Base-by-base conservation (phyloP, 2,329 filamentous ascomycete species). In the Bertia moriformis region DNA sequence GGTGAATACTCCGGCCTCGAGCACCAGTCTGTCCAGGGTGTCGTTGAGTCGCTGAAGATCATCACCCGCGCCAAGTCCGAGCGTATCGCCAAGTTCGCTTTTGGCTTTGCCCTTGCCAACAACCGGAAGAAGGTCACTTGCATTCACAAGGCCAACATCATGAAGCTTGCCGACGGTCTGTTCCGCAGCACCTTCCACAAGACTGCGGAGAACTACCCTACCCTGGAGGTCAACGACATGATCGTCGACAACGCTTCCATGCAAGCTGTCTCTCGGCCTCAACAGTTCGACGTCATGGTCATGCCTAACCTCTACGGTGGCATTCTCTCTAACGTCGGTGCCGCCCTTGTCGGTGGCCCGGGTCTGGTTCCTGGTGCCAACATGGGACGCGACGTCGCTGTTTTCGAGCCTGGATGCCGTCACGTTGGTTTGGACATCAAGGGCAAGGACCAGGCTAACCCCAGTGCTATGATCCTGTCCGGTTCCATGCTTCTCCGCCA, bases 91-190 rank as follows among this genome's bases (percentile, higher is more conserved):
- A 94, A 94, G 68, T 98, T 98, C 59, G 91, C 91, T 49, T 96
- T 96, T 63, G 82, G 83, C 59, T 98, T 98, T 57, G 91, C 91
- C 43, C 81, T 96, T 42, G 91, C 91, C 65, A 98, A 98, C 75
- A 89, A 93, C 76, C 79, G 91, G 60, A 89, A 93, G 74, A 96
- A 96, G 83, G 86, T 98, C 42, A 96, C 91, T 50, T 95, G 89
- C 71, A 96, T 98, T 60, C 91, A 98, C 82, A 98, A 98, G 77
- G 91, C 91, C 67, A 98, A 98, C 75, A 98, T 98, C 71, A 98
- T 98, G 91, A 98, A 98, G 77, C 75, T 98, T 43, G 89, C 88
- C 61, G 91, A 98, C 53, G 91, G 91, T 65, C 83, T 98, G 42
- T 98, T 98, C 85, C 83, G 91, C 62, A 89, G 80, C 69, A 96